These are phyloP conservation scores for Globisporangium orthogonon DNA, from an alignment of 352 stramenopile genomes.

Conservation along the genomic window DNA sequence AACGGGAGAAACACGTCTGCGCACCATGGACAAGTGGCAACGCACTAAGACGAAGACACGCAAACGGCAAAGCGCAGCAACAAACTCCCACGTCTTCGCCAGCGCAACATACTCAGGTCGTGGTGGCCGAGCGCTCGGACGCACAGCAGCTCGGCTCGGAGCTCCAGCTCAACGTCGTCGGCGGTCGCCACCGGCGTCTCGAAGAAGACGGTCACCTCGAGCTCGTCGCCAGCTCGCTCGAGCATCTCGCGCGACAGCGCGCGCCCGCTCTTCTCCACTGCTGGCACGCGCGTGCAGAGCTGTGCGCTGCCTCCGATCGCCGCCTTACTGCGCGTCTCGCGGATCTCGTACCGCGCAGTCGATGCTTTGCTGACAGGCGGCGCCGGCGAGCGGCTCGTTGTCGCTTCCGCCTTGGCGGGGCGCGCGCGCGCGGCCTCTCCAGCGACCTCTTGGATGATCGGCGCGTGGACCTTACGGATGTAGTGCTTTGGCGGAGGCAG, in stretches of 20 bases:
- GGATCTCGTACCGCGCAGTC: conserved; percentile 28
- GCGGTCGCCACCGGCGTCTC: conserved; percentile 19
- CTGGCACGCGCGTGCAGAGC: conserved; percentile 24
- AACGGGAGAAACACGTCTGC: conserved; percentile 62
- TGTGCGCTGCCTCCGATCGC: not conserved
- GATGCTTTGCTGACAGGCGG: conserved; percentile 19
- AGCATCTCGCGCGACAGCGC: conserved; percentile 45
- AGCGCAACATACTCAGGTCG: conserved; percentile 34
- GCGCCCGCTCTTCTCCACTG: conserved; percentile 23
- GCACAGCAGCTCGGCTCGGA: conserved; percentile 38
- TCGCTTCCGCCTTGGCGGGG: not conserved
- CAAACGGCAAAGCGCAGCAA: not conserved
- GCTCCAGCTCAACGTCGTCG: conserved; percentile 37
- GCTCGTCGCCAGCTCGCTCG: conserved; percentile 18
- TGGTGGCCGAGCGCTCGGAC: conserved; percentile 42
- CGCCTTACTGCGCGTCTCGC: conserved; percentile 14
- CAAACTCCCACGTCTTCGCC: too few species aligned
- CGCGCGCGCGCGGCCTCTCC: not conserved
- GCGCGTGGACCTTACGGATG: conserved; percentile 62
- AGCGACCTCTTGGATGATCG: conserved; percentile 68
- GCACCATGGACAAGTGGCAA: too few species aligned
- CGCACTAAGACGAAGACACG: too few species aligned
- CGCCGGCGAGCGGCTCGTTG: not conserved
- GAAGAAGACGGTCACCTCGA: conserved; percentile 38
- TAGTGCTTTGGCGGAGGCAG: conserved; percentile 72